Conservation (phyloP, 1,284 basidiomycete genomes). For the Ganoderma resinaceum region DNA sequence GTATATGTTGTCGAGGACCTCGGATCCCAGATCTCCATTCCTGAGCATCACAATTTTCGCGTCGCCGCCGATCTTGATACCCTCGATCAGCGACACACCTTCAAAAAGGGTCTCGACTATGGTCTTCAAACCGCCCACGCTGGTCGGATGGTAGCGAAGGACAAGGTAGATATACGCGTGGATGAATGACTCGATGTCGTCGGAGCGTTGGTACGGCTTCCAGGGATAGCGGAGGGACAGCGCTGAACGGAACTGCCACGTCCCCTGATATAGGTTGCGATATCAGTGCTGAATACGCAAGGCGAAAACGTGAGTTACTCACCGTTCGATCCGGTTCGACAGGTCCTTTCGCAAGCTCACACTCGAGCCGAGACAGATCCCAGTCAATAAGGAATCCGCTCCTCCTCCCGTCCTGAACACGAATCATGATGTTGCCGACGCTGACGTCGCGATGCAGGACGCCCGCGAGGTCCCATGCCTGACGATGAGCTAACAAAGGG, state of each 20-base stretch:
- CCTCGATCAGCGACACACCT: neutral
- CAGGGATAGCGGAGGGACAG: slow-evolving; percentile 8
- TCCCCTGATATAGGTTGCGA: slow-evolving; percentile 14
- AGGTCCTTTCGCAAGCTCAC: neutral
- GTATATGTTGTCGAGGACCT: neutral
- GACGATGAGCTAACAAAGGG: neutral
- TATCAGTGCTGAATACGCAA: neutral
- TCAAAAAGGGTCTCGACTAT: neutral
- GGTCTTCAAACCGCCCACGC: neutral
- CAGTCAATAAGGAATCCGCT: slow-evolving; percentile 16
- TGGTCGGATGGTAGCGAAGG: neutral
- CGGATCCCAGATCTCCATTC: neutral
- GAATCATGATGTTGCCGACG: slow-evolving; percentile 22
- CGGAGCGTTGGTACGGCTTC: slow-evolving; percentile 17
- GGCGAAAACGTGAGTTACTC: neutral
- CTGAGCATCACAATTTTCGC: neutral
- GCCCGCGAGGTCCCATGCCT: slow-evolving; percentile 2
- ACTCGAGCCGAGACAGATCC: slow-evolving; percentile 12
- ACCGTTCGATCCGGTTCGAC: slow-evolving; percentile 10
- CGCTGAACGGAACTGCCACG: slow-evolving; percentile 25
- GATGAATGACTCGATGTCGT: slow-evolving; percentile 26
- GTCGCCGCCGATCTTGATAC: neutral
- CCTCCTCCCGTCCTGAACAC: neutral
- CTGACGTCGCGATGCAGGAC: slow-evolving; percentile 24
- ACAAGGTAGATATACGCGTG: slow-evolving; percentile 12